Evolutionary conservation across 805 yeast species (phyloP), one percentile per base, ranked within the genome.

Genomic region (Ogataea degrootiae): DNA sequence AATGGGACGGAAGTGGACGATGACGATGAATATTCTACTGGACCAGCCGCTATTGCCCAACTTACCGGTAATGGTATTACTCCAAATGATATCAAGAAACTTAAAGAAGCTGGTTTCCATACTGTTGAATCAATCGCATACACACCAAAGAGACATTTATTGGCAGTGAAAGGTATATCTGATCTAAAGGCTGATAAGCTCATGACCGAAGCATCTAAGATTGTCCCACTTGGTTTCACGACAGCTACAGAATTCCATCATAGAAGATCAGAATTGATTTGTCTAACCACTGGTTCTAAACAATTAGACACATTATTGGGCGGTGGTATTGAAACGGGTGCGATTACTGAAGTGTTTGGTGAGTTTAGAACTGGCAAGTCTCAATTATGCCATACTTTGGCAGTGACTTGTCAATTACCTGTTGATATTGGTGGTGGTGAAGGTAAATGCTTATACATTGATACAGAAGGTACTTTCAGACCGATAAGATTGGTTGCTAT

Each of bases 361-460:
- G 99, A 94, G 67, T 94, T 91, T 66, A 81, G 98, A 71, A 94
- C 99, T 2, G 99, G 99, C 41, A 94, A 94, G 65, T 89, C 97
- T 5, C 99, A 94, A 71, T 70, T 94, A 41, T 94, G 99, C 67
- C 99, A 94, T 65, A 94, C 98, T 1, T 74, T 94, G 47, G 96
- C 98, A 0, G 96, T 94, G 6, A 92, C 97, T 2, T 92, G 98
- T 66, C 99, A 92, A 67, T 73, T 94, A 47, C 98, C 98, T 5
- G 80, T 92, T 43, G 97, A 91, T 62, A 85, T 87, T 85, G 97
- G 97, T 37, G 99, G 99, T 51, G 99, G 97, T 44, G 99, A 94
- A 70, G 99, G 99, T 34, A 90, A 94, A 68, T 92, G 97, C 66
- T 73, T 94, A 46, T 94, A 87, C 63, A 91, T 94, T 51, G 99